A percentile compares a stretch with the other conserved stretches of the same genome.
These are phyloP conservation scores for Cyclotella atomus DNA, from an alignment of 108 stramenopile genomes.

Conservation along the genomic window DNA sequence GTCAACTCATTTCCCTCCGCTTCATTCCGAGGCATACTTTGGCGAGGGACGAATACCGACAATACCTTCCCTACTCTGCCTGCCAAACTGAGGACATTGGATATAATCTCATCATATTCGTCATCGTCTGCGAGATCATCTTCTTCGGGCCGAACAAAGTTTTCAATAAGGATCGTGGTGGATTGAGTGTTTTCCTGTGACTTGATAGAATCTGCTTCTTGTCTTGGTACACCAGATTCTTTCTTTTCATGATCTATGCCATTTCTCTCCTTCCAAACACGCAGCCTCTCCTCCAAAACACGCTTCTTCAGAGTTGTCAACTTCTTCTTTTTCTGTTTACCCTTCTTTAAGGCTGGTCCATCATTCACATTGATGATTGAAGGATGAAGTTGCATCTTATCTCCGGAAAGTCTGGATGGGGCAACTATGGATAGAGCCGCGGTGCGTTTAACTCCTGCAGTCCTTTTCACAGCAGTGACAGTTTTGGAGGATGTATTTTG, in stretches of 20 bases:
- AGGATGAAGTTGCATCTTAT: slow-evolving; percentile 5
- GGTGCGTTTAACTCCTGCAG: slow-evolving; percentile 14
- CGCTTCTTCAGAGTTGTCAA: slow-evolving; percentile 81
- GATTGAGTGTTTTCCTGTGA: neutral
- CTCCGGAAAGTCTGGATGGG: neutral
- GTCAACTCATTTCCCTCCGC: neutral
- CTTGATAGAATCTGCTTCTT: neutral
- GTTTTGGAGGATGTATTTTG: neutral
- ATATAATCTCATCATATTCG: slow-evolving; percentile 77
- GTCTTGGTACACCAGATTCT: neutral
- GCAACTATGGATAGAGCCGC: neutral
- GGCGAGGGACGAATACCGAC: slow-evolving; percentile 62
- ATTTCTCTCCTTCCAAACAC: slow-evolving; percentile 66
- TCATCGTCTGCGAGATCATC: slow-evolving; percentile 82
- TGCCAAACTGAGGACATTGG: slow-evolving; percentile 66
- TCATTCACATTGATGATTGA: neutral
- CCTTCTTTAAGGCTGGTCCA: slow-evolving; percentile 41
- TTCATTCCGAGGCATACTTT: neutral
- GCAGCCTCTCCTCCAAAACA: slow-evolving; percentile 79
- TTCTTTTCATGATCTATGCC: neutral
- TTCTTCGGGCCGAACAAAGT: slow-evolving; percentile 49
- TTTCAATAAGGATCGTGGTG: slow-evolving; percentile 50
- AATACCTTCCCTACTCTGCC: slow-evolving; percentile 63
- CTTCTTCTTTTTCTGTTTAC: slow-evolving; percentile 80
- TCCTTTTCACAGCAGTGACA: slow-evolving; percentile 4